Evolutionary conservation across 352 stramenopile genomes (phyloP).

Genomic region (Globisporangium viniferum): DNA sequence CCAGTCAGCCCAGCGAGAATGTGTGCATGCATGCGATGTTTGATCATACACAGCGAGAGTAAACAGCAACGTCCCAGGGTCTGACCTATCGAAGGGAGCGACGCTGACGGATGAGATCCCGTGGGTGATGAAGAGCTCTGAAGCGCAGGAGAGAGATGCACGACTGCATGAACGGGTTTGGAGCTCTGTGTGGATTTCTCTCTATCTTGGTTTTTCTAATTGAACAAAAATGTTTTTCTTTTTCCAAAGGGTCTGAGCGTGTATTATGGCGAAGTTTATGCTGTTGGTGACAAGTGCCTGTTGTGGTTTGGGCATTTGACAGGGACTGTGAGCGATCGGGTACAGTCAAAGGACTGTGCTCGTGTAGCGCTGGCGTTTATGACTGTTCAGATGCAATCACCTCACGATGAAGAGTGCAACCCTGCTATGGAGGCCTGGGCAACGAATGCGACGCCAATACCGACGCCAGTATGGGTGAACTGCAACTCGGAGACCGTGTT

Average conservation of each 20-base stretch:
- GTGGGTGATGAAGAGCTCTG: neutral
- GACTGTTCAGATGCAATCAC: neutral
- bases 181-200: slow-evolving; percentile 2
- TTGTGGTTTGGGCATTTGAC: too few species aligned
- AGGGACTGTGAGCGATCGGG: too few species aligned
- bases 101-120: neutral
- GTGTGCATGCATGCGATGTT: neutral
- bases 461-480: neutral
- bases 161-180: neutral
- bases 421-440: neutral
- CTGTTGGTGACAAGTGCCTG: neutral
- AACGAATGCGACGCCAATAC: neutral
- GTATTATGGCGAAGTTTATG: neutral
- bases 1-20: neutral
- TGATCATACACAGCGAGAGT: neutral
- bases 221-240: slow-evolving; percentile 4
- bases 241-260: neutral
- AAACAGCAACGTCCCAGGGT: neutral
- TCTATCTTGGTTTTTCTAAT: slow-evolving; percentile 4
- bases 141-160: neutral
- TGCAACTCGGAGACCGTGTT: neutral
- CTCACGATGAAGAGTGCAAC: neutral
- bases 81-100: neutral
- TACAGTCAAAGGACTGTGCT: neutral
- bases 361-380: neutral